Evolutionary conservation across 176 grass and related monocot species (phyloP).

Genomic region (Puccinellia tenuiflora): DNA sequence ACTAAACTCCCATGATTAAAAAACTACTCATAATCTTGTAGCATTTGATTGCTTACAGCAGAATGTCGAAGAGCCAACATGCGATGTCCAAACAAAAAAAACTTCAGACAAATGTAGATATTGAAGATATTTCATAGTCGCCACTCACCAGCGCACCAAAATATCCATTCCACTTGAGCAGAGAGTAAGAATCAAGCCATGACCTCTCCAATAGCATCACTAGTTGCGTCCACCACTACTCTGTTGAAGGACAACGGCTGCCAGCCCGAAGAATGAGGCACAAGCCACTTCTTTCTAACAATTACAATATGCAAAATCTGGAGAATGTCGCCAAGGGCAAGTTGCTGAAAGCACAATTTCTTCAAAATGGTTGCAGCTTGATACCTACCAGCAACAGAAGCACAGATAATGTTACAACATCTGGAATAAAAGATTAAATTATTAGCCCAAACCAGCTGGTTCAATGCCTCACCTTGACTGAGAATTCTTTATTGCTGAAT

Average conservation of each 20-base stretch:
- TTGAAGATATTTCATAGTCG: not conserved
- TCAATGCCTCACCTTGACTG: slow-evolving; percentile 48
- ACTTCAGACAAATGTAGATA: not conserved
- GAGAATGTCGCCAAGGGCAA: slow-evolving; percentile 55
- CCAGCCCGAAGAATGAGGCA: slow-evolving; percentile 71
- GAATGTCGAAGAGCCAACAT: not conserved
- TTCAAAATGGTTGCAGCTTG: slow-evolving; percentile 66
- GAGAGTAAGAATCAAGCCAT: slow-evolving; percentile 22
- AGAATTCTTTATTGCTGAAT: slow-evolving; percentile 43
- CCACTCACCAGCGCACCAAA: not conserved
- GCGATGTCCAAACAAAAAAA: not conserved
- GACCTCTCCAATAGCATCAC: not conserved
- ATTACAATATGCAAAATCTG: slow-evolving; percentile 65
- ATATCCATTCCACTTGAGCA: slow-evolving; percentile 7
- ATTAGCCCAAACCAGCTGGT: not conserved
- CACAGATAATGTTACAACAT: not conserved
- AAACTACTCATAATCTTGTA: not conserved
- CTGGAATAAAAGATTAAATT: slow-evolving; percentile 9
- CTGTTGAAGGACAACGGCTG: slow-evolving; percentile 69
- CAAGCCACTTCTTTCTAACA: slow-evolving; percentile 63
- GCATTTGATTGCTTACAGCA: not conserved
- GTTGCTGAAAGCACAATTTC: slow-evolving; percentile 58
- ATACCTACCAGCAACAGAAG: slow-evolving; percentile 51
- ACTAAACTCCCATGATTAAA: not conserved
- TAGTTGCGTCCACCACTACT: slow-evolving; percentile 20